These are phyloP conservation scores for Pochonia chlamydosporia DNA, from an alignment of 2,329 filamentous ascomycete species.

Conservation along the genomic window DNA sequence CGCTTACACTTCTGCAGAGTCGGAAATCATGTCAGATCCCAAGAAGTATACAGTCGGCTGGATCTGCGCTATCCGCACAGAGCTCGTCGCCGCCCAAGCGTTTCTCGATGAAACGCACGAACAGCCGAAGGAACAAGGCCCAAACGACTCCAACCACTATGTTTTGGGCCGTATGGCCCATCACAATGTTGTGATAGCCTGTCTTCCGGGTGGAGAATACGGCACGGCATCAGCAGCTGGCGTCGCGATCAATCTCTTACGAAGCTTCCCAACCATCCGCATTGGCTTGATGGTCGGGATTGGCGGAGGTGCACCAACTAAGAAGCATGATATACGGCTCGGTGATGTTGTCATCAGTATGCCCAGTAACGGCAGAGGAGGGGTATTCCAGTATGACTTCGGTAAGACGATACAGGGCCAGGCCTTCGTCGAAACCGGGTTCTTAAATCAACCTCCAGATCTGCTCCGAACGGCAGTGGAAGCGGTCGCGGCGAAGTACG, in stretches of 20 bases:
- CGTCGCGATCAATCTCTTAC: slow-evolving; percentile 21
- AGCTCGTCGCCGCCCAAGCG: slow-evolving; percentile 29
- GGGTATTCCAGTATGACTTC: slow-evolving; percentile 20
- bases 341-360: slow-evolving; percentile 19
- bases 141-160: slow-evolving; percentile 13
- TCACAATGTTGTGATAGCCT: slow-evolving; percentile 17
- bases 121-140: slow-evolving; percentile 17
- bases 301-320: slow-evolving; percentile 27
- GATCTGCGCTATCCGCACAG: slow-evolving; percentile 34
- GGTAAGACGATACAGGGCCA: slow-evolving; percentile 7
- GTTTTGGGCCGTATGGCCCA: slow-evolving; percentile 11
- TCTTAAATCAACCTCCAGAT: slow-evolving; percentile 14
- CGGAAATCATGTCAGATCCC: too few species aligned
- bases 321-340: slow-evolving; percentile 26
- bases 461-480: neutral
- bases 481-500: neutral
- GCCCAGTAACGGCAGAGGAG: slow-evolving; percentile 1
- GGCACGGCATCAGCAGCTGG: slow-evolving; percentile 13
- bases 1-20: too few species aligned
- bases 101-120: slow-evolving; percentile 30
- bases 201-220: slow-evolving; percentile 13
- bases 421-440: slow-evolving; percentile 8
- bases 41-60: slow-evolving; percentile 39
- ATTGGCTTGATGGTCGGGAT: slow-evolving; percentile 16
- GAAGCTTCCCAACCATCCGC: slow-evolving; percentile 23